These are phyloP conservation scores for Staphylotrichum tortipilum DNA, from an alignment of 495 filamentous ascomycete species.

Conservation along the genomic window DNA sequence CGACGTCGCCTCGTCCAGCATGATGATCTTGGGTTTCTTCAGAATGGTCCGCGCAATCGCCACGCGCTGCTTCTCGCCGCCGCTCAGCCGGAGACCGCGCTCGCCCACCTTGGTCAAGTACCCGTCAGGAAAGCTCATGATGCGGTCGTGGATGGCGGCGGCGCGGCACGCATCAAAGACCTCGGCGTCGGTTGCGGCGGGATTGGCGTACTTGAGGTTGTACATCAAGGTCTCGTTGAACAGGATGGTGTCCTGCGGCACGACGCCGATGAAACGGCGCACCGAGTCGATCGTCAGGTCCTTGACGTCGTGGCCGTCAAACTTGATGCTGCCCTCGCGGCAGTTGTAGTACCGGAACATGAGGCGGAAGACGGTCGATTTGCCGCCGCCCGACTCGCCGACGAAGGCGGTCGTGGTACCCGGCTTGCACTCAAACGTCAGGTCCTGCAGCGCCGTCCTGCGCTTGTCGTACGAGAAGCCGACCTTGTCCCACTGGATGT, in stretches of 20 bases:
- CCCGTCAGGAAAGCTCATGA: slow-evolving; percentile 82
- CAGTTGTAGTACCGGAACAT: slow-evolving; percentile 94
- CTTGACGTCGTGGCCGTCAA: slow-evolving; percentile 79
- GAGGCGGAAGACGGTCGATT: slow-evolving; percentile 93
- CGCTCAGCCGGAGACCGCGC: slow-evolving; percentile 82
- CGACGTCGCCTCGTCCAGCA: slow-evolving; percentile 93
- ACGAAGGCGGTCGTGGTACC: slow-evolving; percentile 94
- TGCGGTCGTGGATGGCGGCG: slow-evolving; percentile 93
- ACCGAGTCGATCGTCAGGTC: slow-evolving; percentile 90
- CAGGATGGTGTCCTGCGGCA: slow-evolving; percentile 90
- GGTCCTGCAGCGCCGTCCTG: slow-evolving; percentile 72
- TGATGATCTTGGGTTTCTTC: slow-evolving; percentile 91
- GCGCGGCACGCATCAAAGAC: slow-evolving; percentile 83
- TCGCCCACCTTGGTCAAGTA: slow-evolving; percentile 93
- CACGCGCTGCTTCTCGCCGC: slow-evolving; percentile 94
- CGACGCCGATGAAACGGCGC: slow-evolving; percentile 82
- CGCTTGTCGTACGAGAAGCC: slow-evolving; percentile 84
- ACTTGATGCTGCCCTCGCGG: slow-evolving; percentile 62
- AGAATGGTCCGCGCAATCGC: slow-evolving; percentile 95
- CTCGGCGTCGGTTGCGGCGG: slow-evolving; percentile 72
- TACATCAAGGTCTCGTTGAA: slow-evolving; percentile 98
- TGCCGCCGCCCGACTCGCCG: slow-evolving; percentile 92
- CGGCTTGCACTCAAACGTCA: slow-evolving; percentile 73
- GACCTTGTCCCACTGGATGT: slow-evolving; percentile 77
- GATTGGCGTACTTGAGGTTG: slow-evolving; percentile 92